phyloP scores from a whole-genome alignment of 371 early-diverging fungal genomes.

The Mucor irregularis region DNA sequence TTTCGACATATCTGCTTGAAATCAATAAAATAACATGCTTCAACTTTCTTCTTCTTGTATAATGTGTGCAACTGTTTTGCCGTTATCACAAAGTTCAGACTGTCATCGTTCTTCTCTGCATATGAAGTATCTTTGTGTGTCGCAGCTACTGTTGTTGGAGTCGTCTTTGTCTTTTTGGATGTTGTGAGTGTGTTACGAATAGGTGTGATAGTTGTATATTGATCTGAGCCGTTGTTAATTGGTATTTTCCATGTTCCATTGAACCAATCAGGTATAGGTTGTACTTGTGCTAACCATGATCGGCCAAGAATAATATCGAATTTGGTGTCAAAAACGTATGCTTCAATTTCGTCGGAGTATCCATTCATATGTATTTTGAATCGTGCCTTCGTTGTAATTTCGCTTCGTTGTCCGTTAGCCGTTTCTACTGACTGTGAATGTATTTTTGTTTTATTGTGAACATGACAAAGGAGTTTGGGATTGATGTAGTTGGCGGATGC shows the following conservation, averaged over 20 bases:
- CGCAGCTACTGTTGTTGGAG: no score
- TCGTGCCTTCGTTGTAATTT: neutral
- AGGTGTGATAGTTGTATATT: neutral
- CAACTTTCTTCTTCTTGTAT: neutral
- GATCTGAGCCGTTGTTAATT: neutral
- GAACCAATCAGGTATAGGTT: constrained; percentile 5
- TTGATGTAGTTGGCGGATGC: neutral
- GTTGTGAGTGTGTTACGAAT: neutral
- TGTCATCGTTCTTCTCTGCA: neutral
- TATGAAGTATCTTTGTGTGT: no score
- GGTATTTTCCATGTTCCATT: neutral
- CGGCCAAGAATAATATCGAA: constrained; percentile 5
- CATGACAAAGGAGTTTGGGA: neutral
- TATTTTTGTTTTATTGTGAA: neutral
- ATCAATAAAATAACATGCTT: neutral
- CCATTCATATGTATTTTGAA: neutral
- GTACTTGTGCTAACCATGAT: constrained; percentile 1
- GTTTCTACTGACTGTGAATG: constrained; percentile 1
- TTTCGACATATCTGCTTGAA: neutral
- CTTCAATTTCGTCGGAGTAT: neutral
- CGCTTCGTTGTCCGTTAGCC: neutral
- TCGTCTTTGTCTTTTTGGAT: neutral
- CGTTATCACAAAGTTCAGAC: neutral
- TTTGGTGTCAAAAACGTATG: constrained; percentile 8
- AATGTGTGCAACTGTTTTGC: neutral